Evolutionary conservation across 345 rosid species (phyloP).

Genomic region (Diplotaxis tenuifolia): DNA sequence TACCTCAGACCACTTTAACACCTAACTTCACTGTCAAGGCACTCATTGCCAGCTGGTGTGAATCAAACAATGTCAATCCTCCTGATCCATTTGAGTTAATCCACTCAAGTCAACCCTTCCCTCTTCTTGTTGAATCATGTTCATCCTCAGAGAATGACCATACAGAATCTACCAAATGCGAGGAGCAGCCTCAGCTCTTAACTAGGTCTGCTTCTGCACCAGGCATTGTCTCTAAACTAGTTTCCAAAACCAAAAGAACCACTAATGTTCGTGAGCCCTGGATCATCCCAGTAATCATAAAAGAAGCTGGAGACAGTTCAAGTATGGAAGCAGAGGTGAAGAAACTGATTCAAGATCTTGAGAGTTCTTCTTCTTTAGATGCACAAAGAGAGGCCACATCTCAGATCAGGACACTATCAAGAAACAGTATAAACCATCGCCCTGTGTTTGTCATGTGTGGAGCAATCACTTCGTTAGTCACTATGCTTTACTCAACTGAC

Average conservation of each 20-base stretch:
- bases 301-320: constrained; percentile 69
- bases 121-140: constrained; percentile 46
- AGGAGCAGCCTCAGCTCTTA: constrained; percentile 43
- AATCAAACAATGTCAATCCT: constrained; percentile 67
- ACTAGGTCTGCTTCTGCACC: constrained; percentile 68
- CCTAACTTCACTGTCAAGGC: constrained; percentile 92
- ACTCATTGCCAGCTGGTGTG: constrained; percentile 91
- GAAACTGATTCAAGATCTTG: constrained; percentile 67
- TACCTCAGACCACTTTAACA: constrained; percentile 65
- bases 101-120: constrained; percentile 46
- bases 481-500: constrained; percentile 60
- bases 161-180: constrained; percentile 37
- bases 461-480: constrained; percentile 61
- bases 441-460: constrained; percentile 73
- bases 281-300: constrained; percentile 62
- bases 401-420: constrained; percentile 69
- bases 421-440: constrained; percentile 74
- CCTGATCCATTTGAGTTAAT: constrained; percentile 69
- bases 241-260: constrained; percentile 43
- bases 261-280: constrained; percentile 44
- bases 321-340: constrained; percentile 65
- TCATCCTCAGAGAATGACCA: constrained; percentile 28
- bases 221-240: constrained; percentile 42
- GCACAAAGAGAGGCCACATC: constrained; percentile 60
- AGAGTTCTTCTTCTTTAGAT: constrained; percentile 50